These are phyloP conservation scores for Coccomyxa subellipsoidea DNA, from an alignment of 163 green algal species.

Conservation along the genomic window DNA sequence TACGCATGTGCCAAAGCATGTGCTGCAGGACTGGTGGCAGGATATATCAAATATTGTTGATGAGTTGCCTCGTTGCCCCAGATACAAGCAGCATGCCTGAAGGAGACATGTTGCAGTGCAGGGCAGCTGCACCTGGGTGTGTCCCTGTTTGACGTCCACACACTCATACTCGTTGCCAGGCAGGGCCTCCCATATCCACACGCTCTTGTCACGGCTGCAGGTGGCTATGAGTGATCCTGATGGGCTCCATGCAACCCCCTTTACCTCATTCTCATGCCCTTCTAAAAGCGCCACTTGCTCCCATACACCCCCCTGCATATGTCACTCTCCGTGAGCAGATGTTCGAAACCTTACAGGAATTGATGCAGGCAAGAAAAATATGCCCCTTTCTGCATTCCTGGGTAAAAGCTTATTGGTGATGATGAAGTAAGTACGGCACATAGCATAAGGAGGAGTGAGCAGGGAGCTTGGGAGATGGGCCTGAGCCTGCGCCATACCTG, in stretches of 20 bases:
- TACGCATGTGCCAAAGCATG: neutral
- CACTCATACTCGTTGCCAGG: constrained; percentile 89
- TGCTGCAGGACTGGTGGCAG: no score
- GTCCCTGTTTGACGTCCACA: constrained; percentile 89
- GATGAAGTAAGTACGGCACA: no score
- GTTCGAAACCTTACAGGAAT: neutral
- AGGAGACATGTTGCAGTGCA: no score
- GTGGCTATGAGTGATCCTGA: constrained; percentile 80
- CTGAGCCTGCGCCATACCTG: no score
- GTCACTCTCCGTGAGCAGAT: neutral
- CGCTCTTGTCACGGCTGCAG: constrained; percentile 90
- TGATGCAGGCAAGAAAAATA: neutral
- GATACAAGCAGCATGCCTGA: neutral
- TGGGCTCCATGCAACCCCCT: constrained; percentile 84
- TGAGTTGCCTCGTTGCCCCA: no score
- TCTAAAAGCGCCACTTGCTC: constrained; percentile 61
- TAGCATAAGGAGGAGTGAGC: no score
- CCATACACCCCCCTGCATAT: constrained; percentile 49
- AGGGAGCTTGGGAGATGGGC: no score
- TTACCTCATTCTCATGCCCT: constrained; percentile 93
- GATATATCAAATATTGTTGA: no score
- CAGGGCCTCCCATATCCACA: constrained; percentile 89
- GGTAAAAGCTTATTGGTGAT: no score
- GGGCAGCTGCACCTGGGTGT: constrained; percentile 47
- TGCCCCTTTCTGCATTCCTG: no score